These are phyloP conservation scores for Arctium minus DNA, from an alignment of 129 eudicot species.

Conservation along the genomic window DNA sequence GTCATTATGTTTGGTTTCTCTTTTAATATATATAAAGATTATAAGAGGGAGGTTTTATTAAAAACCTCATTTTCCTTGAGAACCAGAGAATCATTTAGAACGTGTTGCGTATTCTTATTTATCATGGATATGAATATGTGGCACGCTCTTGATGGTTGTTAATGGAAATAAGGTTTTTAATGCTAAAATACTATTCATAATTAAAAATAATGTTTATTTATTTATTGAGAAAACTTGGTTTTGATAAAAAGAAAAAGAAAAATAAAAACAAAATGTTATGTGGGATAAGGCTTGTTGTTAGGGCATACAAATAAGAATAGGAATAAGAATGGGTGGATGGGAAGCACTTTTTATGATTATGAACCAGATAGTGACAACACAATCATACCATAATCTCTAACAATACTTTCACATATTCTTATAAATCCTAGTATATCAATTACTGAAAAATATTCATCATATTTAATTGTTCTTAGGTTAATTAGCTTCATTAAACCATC, in stretches of 20 bases:
- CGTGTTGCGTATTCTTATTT: no score
- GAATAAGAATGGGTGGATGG: background rate
- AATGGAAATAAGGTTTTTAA: background rate
- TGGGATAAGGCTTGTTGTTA: background rate
- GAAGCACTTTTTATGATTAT: constrained; percentile 14
- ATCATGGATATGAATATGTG: background rate
- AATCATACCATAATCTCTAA: constrained; percentile 1
- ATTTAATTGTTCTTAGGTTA: background rate
- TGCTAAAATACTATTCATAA: background rate
- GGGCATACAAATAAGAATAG: background rate
- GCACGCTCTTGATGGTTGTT: no score
- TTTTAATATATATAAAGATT: no score
- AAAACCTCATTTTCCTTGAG: no score
- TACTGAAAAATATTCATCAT: background rate
- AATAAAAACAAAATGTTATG: background rate
- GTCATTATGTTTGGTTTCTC: no score
- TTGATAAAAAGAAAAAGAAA: background rate
- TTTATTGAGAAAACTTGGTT: background rate
- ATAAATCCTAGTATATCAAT: background rate
- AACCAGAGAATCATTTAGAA: background rate
- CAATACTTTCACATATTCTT: background rate
- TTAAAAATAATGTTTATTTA: no score
- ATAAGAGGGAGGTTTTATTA: background rate
- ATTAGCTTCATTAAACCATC: background rate
- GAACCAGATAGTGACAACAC: constrained; percentile 18